Evolutionary conservation across 1,284 basidiomycete genomes (phyloP).

Genomic region (Rhodotorula sp.): DNA sequence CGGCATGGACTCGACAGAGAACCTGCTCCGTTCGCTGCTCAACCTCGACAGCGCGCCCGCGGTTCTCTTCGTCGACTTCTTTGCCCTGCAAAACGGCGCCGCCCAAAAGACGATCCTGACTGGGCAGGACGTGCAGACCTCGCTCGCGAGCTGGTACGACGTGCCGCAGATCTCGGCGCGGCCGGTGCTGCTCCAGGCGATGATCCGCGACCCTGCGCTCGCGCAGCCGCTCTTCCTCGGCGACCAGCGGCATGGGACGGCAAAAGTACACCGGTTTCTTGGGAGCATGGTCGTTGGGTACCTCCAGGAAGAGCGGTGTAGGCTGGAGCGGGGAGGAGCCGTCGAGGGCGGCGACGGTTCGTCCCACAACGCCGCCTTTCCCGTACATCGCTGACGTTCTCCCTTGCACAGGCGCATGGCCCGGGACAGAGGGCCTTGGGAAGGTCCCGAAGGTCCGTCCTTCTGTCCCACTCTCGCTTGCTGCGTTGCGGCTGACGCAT

Average conservation of each 20-base stretch:
- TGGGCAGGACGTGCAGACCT: conserved; percentile 9
- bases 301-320: conserved; percentile 14
- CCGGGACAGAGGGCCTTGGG: not conserved
- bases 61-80: conserved; percentile 18
- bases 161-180: conserved; percentile 16
- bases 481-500: not conserved
- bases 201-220: conserved; percentile 11
- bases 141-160: conserved; percentile 22
- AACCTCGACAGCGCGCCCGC: conserved; percentile 10
- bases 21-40: conserved; percentile 12
- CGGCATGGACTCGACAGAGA: not conserved
- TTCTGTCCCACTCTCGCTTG: not conserved
- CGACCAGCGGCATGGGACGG: conserved; percentile 16
- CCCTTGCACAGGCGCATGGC: not conserved
- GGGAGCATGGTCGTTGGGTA: conserved; percentile 27
- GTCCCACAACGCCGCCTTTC: too few relatives aligned
- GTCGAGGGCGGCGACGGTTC: too few relatives aligned
- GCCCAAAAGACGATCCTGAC: not conserved
- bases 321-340: not conserved
- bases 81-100: not conserved
- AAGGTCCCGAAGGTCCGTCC: not conserved
- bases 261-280: conserved; percentile 14
- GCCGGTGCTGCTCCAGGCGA: conserved; percentile 5
- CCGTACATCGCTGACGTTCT: too few relatives aligned
- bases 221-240: conserved; percentile 16